phyloP scores from a whole-genome alignment of 1,284 basidiomycete species.

The Cryptococcus sp. region DNA sequence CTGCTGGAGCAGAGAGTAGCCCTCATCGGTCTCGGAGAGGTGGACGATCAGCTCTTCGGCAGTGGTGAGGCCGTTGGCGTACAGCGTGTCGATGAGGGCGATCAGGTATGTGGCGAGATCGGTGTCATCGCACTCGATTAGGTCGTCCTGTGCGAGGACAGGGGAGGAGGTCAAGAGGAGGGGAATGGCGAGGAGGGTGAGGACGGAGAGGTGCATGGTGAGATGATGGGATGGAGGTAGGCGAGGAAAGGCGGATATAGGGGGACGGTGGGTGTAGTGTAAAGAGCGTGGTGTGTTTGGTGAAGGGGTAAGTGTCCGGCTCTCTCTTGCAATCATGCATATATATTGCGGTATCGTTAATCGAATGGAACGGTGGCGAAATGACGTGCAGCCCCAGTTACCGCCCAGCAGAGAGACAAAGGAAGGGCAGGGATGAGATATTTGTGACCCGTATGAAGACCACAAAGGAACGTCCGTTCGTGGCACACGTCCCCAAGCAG shows the following conservation, averaged over 20 bases:
- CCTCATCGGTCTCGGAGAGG: slow-evolving; percentile 28
- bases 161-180: not conserved
- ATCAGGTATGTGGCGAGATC: slow-evolving; percentile 33
- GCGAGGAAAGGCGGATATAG: not conserved
- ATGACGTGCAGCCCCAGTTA: too few relatives aligned
- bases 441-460: too few relatives aligned
- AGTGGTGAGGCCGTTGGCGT: slow-evolving; percentile 34
- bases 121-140: slow-evolving; percentile 27
- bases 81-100: slow-evolving; percentile 35
- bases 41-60: slow-evolving; percentile 41
- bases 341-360: too few relatives aligned
- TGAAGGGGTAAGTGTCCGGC: not conserved
- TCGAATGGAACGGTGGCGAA: too few relatives aligned
- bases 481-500: too few relatives aligned
- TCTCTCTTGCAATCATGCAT: too few relatives aligned
- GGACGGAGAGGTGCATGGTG: not conserved
- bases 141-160: slow-evolving; percentile 8
- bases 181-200: not conserved
- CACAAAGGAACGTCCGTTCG: too few relatives aligned
- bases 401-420: too few relatives aligned
- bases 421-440: too few relatives aligned
- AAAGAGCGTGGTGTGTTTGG: not conserved
- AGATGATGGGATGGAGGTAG: not conserved
- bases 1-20: slow-evolving; percentile 32
- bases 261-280: not conserved